phyloP scores from a whole-genome alignment of 1,284 basidiomycete species.

The Cryptococcus wingfieldii region DNA sequence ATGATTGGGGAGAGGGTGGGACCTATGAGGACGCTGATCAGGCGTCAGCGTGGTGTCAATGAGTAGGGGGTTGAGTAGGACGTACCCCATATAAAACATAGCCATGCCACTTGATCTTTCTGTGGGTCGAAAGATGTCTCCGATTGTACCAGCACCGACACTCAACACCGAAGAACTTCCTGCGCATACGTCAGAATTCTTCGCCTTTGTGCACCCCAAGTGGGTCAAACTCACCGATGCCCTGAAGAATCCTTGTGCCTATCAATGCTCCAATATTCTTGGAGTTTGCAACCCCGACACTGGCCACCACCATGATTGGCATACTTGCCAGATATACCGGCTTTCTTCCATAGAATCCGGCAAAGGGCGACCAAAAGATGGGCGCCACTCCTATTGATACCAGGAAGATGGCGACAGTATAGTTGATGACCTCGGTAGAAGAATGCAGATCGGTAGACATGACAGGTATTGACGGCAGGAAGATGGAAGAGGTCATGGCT shows the following conservation, averaged over 20 bases:
- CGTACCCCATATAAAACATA: constrained; percentile 57
- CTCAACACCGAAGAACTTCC: constrained; percentile 53
- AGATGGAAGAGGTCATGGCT: constrained; percentile 66
- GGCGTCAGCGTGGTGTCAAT: background rate
- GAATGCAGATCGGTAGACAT: constrained; percentile 61
- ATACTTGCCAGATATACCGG: constrained; percentile 60
- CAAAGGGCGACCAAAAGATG: constrained; percentile 57
- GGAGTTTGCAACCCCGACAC: constrained; percentile 57
- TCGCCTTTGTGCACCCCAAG: background rate
- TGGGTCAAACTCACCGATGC: constrained; percentile 54
- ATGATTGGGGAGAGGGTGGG: constrained; percentile 46
- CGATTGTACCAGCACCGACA: constrained; percentile 61
- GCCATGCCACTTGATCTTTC: constrained; percentile 63
- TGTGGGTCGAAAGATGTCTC: constrained; percentile 59
- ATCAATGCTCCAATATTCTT: constrained; percentile 55
- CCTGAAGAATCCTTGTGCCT: constrained; percentile 61
- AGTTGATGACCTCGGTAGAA: constrained; percentile 58
- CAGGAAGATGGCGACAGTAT: constrained; percentile 52
- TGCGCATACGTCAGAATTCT: background rate
- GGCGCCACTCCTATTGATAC: constrained; percentile 47
- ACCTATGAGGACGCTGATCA: constrained; percentile 24
- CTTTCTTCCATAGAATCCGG: constrained; percentile 58
- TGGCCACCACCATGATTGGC: constrained; percentile 60
- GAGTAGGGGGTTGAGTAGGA: background rate
- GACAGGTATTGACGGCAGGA: constrained; percentile 65